Base-by-base conservation (phyloP, 2,329 filamentous ascomycete genomes). In the Paecilomyces sp. region DNA sequence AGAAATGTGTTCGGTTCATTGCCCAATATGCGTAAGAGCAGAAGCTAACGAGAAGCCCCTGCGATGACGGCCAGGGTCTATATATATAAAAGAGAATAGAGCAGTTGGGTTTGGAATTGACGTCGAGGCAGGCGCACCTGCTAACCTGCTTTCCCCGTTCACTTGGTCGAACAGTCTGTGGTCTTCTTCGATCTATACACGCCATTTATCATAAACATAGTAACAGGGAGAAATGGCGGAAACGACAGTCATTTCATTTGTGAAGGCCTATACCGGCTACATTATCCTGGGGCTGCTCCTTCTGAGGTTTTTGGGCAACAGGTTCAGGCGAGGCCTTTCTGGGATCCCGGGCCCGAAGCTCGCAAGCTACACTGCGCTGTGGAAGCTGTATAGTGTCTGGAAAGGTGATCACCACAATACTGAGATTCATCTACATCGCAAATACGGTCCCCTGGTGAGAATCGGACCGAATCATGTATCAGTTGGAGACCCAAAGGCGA, bases 401-500 rank as follows among this genome's bases (percentile, higher is more conserved):
- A 60, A 63, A 24, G 64, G 62, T 1, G 54, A 66, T 28, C 57
- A 60, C 13, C 65, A 67, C 11, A 53, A 55, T 12, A 57, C 58
- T 0, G 61, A 58, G 3, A 60, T 66, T 30, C 31, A 58, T 25
- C 62, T 77, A 2, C 74, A 77, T 56, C 56, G 64, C 9, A 61
- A 68, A 50, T 70, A 76, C 59, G 75, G 72, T 1, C 57, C 64
- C 2, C 60, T 76, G 5, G 68, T 74, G 13, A 67, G 71, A 0
- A 61, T 72, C 30, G 70, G 70, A 3, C 71, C 71, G 13, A 68
- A 68, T 24, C 65, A 64, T 24, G 62, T 94, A 1, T 91, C 88
- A 0, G 91, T 94, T 67, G 83, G 88, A 2, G 83, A 91, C 64
- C 89, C 90, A 0, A 83, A 83, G 60, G 88, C 89, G 0, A 79